A percentile compares a stretch with the other conserved stretches of the same genome.
Conservation (phyloP, 768 basidiomycete species). For the Coprinellus aureogranulatus region DNA sequence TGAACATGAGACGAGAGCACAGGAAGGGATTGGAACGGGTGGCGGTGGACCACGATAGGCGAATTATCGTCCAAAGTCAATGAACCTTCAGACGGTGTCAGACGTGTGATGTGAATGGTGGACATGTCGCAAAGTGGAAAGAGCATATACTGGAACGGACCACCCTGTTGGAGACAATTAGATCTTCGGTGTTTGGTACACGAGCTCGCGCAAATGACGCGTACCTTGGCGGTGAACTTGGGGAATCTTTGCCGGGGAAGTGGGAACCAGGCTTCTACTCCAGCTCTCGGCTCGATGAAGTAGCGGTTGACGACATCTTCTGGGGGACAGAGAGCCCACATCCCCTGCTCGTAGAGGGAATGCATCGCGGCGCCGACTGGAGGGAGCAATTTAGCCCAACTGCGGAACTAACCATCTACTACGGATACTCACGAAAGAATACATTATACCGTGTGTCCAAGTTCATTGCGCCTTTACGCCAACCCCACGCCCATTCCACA, state of each 20-base stretch:
- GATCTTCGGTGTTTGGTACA: not conserved
- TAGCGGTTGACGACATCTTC: slow-evolving; percentile 6
- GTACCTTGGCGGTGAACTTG: not conserved
- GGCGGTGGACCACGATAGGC: not conserved
- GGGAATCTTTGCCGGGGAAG: slow-evolving; percentile 3
- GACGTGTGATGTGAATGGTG: too few relatives aligned
- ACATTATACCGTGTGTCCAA: slow-evolving; percentile 16
- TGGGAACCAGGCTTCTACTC: not conserved
- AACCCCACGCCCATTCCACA: slow-evolving; percentile 17
- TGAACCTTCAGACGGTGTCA: slow-evolving; percentile 1
- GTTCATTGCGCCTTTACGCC: slow-evolving; percentile 11
- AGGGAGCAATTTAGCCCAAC: too few relatives aligned
- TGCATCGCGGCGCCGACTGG: slow-evolving; percentile 5
- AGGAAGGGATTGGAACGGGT: slow-evolving; percentile 14
- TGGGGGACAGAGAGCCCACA: slow-evolving; percentile 12
- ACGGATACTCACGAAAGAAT: slow-evolving; percentile 9
- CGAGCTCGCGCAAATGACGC: not conserved
- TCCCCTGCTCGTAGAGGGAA: not conserved
- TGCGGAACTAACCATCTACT: not conserved
- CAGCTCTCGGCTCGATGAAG: not conserved
- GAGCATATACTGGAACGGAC: not conserved
- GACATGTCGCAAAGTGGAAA: not conserved
- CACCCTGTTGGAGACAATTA: not conserved
- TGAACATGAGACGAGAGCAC: slow-evolving; percentile 13
- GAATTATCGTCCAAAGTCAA: not conserved